These are phyloP conservation scores for Globisporangium radiosum DNA, from an alignment of 352 stramenopile genomes.

Conservation along the genomic window DNA sequence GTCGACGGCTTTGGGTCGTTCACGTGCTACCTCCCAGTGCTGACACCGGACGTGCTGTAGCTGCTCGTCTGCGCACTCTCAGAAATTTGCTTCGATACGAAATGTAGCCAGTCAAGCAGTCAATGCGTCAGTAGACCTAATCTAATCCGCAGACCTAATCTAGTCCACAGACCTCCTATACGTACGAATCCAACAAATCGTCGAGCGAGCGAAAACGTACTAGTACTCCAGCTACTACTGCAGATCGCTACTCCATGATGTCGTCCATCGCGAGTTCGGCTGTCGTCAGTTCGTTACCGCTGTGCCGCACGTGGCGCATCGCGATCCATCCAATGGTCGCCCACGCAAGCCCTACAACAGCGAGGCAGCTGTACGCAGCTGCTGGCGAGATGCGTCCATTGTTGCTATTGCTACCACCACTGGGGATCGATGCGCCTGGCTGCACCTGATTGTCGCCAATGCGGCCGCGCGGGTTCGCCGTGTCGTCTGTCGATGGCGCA, in stretches of 20 bases:
- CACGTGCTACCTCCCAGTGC: constrained; percentile 77
- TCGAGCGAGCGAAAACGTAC: too few relatives aligned
- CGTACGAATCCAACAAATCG: too few relatives aligned
- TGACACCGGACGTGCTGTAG: constrained; percentile 47
- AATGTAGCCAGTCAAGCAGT: not conserved
- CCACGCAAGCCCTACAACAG: constrained; percentile 37
- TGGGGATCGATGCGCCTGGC: not conserved
- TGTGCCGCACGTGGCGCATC: constrained; percentile 20
- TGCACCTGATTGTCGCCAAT: not conserved
- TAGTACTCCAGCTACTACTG: too few relatives aligned
- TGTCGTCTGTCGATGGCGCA: not conserved
- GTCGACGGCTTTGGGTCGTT: constrained; percentile 71
- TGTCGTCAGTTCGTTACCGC: not conserved
- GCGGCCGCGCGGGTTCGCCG: not conserved
- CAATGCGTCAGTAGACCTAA: too few relatives aligned
- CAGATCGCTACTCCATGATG: too few relatives aligned
- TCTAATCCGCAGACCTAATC: too few relatives aligned
- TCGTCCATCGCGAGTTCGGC: not conserved
- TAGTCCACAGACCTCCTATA: too few relatives aligned
- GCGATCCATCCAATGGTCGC: constrained; percentile 46
- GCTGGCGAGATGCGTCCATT: constrained; percentile 17
- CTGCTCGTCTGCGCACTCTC: not conserved
- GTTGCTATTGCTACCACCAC: not conserved
- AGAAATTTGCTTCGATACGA: not conserved
- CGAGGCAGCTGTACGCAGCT: constrained; percentile 50